Percentiles rank a stretch among this genome's conserved stretches.
Conservation (phyloP, 148 eudicot species). For the Heliosperma pusillum region DNA sequence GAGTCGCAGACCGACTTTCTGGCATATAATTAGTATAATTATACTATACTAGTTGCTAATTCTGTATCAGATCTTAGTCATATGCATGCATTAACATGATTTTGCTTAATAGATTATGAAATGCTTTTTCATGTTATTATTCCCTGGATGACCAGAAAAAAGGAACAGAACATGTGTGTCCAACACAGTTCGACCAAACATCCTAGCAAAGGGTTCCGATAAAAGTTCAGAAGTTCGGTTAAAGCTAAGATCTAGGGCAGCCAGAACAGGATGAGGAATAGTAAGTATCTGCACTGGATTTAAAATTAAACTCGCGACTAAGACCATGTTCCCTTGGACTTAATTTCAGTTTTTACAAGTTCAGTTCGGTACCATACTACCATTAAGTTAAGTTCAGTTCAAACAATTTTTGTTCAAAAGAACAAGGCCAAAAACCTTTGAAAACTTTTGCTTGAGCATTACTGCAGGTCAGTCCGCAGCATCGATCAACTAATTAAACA, state of each 20-base stretch:
- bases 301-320: no score
- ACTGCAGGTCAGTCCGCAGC: background rate
- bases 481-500: no score
- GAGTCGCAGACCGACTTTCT: background rate
- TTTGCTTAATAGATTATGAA: background rate
- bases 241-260: background rate
- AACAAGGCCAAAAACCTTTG: no score
- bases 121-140: background rate
- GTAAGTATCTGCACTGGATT: background rate
- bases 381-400: no score
- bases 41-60: background rate
- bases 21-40: background rate
- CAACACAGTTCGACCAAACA: background rate
- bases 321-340: no score
- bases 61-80: conserved; percentile 18
- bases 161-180: background rate
- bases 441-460: no score
- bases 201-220: background rate
- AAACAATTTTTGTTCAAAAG: no score
- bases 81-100: conserved; percentile 9
- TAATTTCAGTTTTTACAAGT: no score
- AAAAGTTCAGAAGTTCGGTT: background rate
- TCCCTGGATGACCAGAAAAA: background rate
- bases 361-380: no score
- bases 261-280: background rate